A percentile compares a stretch with the other conserved stretches of the same genome.
Conservation (phyloP, 2,329 filamentous ascomycete genomes). For the Fusarium mangiferae region DNA sequence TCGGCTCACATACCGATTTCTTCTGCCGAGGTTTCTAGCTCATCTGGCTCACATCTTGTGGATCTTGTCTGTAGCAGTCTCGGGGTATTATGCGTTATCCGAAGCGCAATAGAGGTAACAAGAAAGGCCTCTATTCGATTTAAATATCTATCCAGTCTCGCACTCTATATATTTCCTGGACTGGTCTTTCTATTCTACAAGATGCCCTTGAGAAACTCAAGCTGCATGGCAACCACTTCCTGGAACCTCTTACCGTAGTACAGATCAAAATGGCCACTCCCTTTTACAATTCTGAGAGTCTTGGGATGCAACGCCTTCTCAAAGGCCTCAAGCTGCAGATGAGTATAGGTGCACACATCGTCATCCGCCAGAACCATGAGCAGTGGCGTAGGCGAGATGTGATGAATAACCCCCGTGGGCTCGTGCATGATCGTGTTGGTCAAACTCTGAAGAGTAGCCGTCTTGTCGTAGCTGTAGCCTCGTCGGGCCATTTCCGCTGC, state of each 20-base stretch:
- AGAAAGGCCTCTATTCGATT: background rate
- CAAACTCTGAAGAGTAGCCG: background rate
- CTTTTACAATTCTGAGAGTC: background rate
- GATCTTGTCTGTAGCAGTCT: background rate
- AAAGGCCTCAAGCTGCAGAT: background rate
- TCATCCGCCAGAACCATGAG: background rate
- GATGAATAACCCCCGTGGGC: fast-evolving
- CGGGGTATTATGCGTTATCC: fast-evolving
- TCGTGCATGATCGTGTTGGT: background rate
- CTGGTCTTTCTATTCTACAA: background rate
- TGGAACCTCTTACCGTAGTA: background rate
- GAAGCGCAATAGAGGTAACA: fast-evolving
- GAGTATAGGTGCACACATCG: background rate
- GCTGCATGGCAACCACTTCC: background rate
- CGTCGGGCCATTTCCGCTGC: background rate
- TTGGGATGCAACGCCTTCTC: background rate
- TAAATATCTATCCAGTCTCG: background rate
- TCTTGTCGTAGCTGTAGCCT: background rate
- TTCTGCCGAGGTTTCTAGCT: background rate
- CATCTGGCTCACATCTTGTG: background rate
- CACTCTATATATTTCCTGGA: fast-evolving
- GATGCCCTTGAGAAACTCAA: background rate
- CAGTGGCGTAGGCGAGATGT: background rate
- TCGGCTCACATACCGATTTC: background rate
- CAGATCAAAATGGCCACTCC: background rate